Evolutionary conservation across 306 rosid species (phyloP).

Genomic region (Fragaria ananassa): DNA sequence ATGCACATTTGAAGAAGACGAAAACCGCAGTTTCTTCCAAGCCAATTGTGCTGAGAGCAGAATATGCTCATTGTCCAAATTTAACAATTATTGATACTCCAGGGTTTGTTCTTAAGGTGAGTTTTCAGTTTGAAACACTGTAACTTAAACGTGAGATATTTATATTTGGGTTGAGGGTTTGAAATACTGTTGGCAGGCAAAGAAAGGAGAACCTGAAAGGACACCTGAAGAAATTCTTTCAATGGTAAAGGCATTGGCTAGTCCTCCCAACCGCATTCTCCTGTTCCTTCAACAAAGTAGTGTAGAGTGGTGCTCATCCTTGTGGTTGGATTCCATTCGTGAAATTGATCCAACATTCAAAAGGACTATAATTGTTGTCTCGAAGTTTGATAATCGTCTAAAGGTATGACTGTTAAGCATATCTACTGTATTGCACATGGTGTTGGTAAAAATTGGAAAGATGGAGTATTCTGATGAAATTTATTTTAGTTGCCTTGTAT

Average conservation of each 20-base stretch:
- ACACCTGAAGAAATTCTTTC: conserved; percentile 93
- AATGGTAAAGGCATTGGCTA: conserved; percentile 89
- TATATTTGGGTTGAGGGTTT: background rate
- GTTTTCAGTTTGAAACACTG: background rate
- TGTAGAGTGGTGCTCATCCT: conserved; percentile 96
- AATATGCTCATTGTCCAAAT: conserved; percentile 92
- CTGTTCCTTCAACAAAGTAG: conserved; percentile 97
- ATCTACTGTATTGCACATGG: background rate
- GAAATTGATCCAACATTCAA: conserved; percentile 86
- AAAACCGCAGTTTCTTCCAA: conserved; percentile 82
- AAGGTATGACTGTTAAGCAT: conserved; percentile 49
- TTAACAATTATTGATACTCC: conserved; percentile 97
- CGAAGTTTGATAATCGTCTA: conserved; percentile 96
- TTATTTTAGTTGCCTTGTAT: background rate
- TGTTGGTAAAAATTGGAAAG: background rate
- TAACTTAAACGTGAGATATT: background rate
- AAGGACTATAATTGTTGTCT: conserved; percentile 77
- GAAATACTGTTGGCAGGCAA: conserved; percentile 54
- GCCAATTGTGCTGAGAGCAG: conserved; percentile 94
- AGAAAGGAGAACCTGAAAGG: conserved; percentile 90
- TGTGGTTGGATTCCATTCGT: conserved; percentile 88
- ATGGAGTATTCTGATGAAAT: background rate
- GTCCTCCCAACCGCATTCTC: conserved; percentile 89
- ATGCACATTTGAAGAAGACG: conserved; percentile 66
- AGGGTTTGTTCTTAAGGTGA: conserved; percentile 94